Conservation (phyloP, 768 basidiomycete genomes). For the Agrocybe chaxingu region DNA sequence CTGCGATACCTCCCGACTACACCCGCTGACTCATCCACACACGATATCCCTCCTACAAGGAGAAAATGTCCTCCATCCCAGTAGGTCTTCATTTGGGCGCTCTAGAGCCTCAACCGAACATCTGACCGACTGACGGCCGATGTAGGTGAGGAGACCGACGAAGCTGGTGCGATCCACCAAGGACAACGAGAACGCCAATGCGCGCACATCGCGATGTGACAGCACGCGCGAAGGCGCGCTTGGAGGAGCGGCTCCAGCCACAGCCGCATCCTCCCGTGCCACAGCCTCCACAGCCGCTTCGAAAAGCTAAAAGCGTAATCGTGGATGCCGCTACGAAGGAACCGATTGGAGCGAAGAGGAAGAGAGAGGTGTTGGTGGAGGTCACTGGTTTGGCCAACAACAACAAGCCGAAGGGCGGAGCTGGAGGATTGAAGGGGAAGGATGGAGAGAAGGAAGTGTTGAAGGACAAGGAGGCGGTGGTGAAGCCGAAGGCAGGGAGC, state of each 20-base stretch:
- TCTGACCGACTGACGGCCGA: slow-evolving; percentile 2
- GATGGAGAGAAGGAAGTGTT: slow-evolving; percentile 31
- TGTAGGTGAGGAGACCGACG: slow-evolving; percentile 63
- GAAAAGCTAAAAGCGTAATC: slow-evolving; percentile 30
- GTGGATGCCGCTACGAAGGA: slow-evolving; percentile 25
- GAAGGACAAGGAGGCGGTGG: slow-evolving; percentile 1
- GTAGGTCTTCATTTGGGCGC: slow-evolving; percentile 17
- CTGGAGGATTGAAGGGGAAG: slow-evolving; percentile 40
- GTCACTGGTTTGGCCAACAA: slow-evolving; percentile 46
- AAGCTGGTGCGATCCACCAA: slow-evolving; percentile 54
- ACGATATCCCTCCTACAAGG: slow-evolving; percentile 12
- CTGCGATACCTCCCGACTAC: slow-evolving; percentile 10
- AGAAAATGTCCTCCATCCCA: slow-evolving; percentile 32
- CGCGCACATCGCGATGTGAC: slow-evolving; percentile 48
- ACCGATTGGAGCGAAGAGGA: slow-evolving; percentile 57
- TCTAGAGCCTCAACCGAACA: neutral
- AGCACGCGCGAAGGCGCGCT: slow-evolving; percentile 55
- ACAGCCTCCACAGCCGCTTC: slow-evolving; percentile 39
- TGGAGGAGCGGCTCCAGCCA: slow-evolving; percentile 28
- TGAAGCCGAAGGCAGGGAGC: slow-evolving; percentile 18
- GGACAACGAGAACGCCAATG: slow-evolving; percentile 70
- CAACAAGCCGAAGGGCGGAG: slow-evolving; percentile 18
- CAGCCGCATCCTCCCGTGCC: slow-evolving; percentile 29
- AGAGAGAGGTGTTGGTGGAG: slow-evolving; percentile 73
- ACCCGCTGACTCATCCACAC: slow-evolving; percentile 2